Conservation (phyloP, 2,329 filamentous ascomycete genomes). For the Xylaria sp. region DNA sequence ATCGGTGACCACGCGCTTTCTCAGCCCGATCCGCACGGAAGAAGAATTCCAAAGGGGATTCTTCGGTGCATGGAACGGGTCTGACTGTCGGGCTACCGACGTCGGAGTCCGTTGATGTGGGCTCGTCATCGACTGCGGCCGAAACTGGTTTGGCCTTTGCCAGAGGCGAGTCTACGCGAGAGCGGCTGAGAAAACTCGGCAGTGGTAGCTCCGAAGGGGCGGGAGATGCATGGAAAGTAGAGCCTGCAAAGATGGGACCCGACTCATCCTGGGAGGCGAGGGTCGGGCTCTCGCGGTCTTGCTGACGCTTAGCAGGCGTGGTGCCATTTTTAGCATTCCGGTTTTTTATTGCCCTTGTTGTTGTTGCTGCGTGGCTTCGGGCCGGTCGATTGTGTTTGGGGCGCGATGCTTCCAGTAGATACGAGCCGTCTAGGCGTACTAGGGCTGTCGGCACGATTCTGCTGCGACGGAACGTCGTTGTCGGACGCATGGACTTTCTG, state of each 20-base stretch:
- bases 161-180: constrained; percentile 60
- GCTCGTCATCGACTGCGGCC: constrained; percentile 35
- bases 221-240: constrained; percentile 91
- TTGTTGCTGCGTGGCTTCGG: constrained; percentile 25
- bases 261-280: constrained; percentile 43
- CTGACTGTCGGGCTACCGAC: constrained; percentile 43
- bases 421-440: constrained; percentile 44
- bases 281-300: constrained; percentile 41
- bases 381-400: constrained; percentile 28
- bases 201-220: constrained; percentile 85
- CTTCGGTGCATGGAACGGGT: constrained; percentile 36
- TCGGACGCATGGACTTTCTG: constrained; percentile 57
- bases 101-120: constrained; percentile 48
- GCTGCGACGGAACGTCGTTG: constrained; percentile 43
- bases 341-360: constrained; percentile 25
- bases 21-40: constrained; percentile 84
- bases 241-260: constrained; percentile 73
- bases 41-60: constrained; percentile 82
- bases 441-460: constrained; percentile 30
- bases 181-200: constrained; percentile 77
- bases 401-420: constrained; percentile 32
- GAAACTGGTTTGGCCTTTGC: constrained; percentile 39
- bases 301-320: constrained; percentile 39
- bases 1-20: constrained; percentile 55
- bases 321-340: constrained; percentile 30